A percentile compares a stretch with the other conserved stretches of the same genome.
Evolutionary conservation across 768 basidiomycete species (phyloP).

Genomic region (Hemileccinum impolitum): DNA sequence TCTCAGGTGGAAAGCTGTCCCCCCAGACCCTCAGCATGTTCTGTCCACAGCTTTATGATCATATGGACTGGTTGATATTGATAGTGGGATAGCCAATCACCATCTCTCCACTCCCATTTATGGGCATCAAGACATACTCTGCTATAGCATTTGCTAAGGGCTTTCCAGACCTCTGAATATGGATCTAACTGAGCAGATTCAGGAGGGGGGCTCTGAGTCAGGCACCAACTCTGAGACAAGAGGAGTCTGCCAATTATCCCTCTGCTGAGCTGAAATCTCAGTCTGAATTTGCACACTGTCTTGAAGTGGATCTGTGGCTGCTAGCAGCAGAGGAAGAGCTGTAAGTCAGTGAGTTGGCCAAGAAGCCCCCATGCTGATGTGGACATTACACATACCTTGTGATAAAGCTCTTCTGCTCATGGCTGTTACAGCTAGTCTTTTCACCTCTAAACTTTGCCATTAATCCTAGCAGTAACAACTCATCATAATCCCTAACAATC

Average conservation of each 20-base stretch:
- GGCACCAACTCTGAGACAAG: background rate
- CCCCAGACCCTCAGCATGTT: conserved; percentile 25
- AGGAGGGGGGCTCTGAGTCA: background rate
- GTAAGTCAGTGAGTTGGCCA: background rate
- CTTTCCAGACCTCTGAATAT: background rate
- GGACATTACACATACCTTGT: no score
- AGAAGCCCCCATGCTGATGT: no score
- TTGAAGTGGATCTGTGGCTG: background rate
- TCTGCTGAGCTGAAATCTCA: background rate
- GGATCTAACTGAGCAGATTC: background rate
- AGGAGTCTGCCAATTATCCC: background rate
- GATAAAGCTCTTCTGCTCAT: background rate
- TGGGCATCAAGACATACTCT: conserved; percentile 16
- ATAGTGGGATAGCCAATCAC: conserved; percentile 29
- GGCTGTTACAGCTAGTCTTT: no score
- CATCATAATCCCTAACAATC: no score
- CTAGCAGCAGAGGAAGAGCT: no score
- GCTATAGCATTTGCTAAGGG: background rate
- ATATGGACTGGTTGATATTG: conserved; percentile 8
- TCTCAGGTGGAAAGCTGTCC: conserved; percentile 18
- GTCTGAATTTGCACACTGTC: no score
- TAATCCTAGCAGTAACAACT: no score
- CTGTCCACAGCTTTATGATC: conserved; percentile 28
- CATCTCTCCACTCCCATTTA: conserved; percentile 22
- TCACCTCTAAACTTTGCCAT: no score